Percentiles rank a stretch among this genome's conserved stretches.
These are phyloP conservation scores for Solanum neorickii DNA, from an alignment of 257 asterid species.

Conservation along the genomic window DNA sequence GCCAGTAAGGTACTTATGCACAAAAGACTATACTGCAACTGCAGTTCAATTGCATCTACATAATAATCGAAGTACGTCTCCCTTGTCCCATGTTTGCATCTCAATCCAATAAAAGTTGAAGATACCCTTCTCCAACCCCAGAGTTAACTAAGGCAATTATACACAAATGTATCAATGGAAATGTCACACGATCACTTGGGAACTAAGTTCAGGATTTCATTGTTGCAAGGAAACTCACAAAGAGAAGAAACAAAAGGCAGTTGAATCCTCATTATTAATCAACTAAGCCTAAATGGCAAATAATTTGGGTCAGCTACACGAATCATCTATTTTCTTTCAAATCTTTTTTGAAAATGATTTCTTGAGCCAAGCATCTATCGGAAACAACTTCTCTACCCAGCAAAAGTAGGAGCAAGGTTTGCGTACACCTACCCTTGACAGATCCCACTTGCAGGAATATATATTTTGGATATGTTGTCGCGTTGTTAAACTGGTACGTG, in stretches of 20 bases:
- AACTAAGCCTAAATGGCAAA: background rate
- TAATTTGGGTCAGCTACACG: background rate
- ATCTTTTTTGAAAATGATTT: background rate
- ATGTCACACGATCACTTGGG: background rate
- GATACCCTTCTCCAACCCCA: background rate
- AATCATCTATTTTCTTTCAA: background rate
- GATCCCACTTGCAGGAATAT: background rate
- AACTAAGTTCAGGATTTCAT: background rate
- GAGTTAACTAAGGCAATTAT: background rate
- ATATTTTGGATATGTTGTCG: background rate
- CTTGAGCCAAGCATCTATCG: background rate
- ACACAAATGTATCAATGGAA: background rate
- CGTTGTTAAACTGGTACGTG: background rate
- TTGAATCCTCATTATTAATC: background rate
- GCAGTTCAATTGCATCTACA: background rate
- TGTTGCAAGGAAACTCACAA: background rate
- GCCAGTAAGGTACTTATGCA: background rate
- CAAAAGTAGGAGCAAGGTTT: background rate
- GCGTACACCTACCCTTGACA: background rate
- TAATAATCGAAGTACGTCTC: background rate
- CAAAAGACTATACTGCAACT: background rate
- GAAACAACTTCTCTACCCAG: background rate
- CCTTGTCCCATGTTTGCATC: background rate
- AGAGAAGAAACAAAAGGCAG: background rate
- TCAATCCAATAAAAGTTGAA: background rate